Conservation (phyloP, 2,329 filamentous ascomycete species). For the Incumbomyces delicatus region DNA sequence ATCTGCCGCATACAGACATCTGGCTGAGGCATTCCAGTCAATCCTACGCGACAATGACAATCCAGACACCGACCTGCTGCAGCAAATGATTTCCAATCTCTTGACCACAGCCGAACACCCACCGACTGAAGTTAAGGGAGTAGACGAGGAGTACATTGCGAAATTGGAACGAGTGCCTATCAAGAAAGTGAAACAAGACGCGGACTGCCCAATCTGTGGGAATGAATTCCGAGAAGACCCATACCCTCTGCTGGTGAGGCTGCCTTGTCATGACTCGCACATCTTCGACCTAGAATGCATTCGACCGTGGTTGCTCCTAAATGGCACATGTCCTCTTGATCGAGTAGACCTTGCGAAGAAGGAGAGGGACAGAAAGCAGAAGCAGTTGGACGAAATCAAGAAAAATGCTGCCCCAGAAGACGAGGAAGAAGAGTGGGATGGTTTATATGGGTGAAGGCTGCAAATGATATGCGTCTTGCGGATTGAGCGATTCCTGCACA, state of each 20-base stretch:
- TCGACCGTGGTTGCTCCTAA: conserved; percentile 53
- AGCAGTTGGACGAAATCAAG: conserved; percentile 28
- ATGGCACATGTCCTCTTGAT: conserved; percentile 55
- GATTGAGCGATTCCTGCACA: not conserved
- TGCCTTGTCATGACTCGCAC: conserved; percentile 54
- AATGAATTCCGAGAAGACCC: conserved; percentile 47
- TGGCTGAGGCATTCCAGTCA: conserved; percentile 51
- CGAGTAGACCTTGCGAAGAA: conserved; percentile 50
- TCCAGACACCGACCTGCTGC: conserved; percentile 37
- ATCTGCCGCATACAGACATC: conserved; percentile 48
- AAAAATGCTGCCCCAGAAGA: conserved; percentile 26
- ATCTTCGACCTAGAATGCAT: conserved; percentile 58
- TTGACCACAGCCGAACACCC: conserved; percentile 48
- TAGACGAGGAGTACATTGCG: conserved; percentile 41
- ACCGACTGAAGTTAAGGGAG: conserved; percentile 50
- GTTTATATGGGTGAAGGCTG: conserved; percentile 32
- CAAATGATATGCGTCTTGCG: not conserved
- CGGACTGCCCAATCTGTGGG: conserved; percentile 43
- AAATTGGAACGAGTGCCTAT: conserved; percentile 21
- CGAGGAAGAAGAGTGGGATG: conserved; percentile 39
- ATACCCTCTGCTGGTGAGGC: conserved; percentile 53
- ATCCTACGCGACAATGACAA: conserved; percentile 40
- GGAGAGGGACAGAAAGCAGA: conserved; percentile 38
- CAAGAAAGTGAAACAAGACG: conserved; percentile 21
- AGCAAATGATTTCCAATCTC: conserved; percentile 46